These are phyloP conservation scores for Coprinopsis strossmayeri DNA, from an alignment of 768 basidiomycete species.

Conservation along the genomic window DNA sequence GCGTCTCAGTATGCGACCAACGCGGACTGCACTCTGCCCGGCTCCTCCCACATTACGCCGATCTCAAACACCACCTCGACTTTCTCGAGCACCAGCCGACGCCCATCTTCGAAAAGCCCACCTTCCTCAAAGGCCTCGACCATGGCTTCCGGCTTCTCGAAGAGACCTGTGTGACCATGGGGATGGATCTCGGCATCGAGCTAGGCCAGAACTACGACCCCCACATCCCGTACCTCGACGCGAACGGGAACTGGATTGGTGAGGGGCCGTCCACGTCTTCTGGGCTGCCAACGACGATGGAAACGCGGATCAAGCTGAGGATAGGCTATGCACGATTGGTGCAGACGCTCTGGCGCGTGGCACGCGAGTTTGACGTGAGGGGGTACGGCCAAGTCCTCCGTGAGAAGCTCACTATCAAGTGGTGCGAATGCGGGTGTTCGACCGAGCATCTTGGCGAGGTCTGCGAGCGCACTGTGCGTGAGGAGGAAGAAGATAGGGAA, in stretches of 20 bases:
- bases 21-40: conserved; percentile 63
- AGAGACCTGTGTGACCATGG: conserved; percentile 38
- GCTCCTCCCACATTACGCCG: conserved; percentile 53
- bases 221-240: conserved; percentile 6
- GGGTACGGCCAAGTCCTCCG: conserved; percentile 65
- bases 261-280: neutral
- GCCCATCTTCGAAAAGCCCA: conserved; percentile 56
- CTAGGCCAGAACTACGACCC: conserved; percentile 34
- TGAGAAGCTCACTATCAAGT: conserved; percentile 67
- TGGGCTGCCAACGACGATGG: neutral
- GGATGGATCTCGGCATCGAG: conserved; percentile 32
- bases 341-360: conserved; percentile 64
- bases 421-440: conserved; percentile 80
- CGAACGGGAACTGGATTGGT: neutral
- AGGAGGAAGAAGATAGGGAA: conserved; percentile 55
- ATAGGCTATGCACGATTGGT: conserved; percentile 59
- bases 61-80: conserved; percentile 57
- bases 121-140: conserved; percentile 52
- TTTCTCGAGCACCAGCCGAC: conserved; percentile 51
- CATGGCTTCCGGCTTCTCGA: conserved; percentile 60
- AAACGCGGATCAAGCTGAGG: conserved; percentile 39
- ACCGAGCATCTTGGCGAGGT: conserved; percentile 75
- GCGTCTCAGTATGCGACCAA: conserved; percentile 56
- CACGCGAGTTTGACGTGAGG: conserved; percentile 64
- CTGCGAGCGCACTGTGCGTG: conserved; percentile 64